Base-by-base conservation (phyloP, 306 rosid genomes). In the Glycyrrhiza uralensis region DNA sequence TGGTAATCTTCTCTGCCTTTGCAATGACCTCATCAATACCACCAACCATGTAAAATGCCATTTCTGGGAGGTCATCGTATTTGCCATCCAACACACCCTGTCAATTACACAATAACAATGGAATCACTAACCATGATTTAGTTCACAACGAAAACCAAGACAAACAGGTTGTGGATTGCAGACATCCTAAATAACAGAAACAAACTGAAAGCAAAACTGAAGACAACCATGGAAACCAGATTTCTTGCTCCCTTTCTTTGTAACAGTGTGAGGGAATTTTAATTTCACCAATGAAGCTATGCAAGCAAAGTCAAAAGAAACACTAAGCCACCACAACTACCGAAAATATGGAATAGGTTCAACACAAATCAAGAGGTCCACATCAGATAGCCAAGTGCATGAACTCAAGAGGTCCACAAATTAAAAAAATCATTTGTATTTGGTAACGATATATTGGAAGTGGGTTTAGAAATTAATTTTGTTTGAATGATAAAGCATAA, bases 61-160 rank as follows among this genome's bases (percentile, higher is more conserved):
- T 96, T 61, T 94, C 97, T 0, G 95, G 0, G 59, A 94, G 91
- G 84, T 91, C 96, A 66, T 94, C 98, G 9, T 83, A 94, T 74
- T 91, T 94, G 2, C 98, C 98, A 68, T 94, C 97, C 86, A 94
- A 87, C 72, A 91, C 97, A 52, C 95, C 97, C 96, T 94, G 89
- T 28, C 68, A 44, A 6, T 26, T 61, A 51, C 64, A 84, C 14
- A 22, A 46, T 19, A 17, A 74, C 6, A 66, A 57, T n/a, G 28
- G 17, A 23, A 33, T 32, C 39, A 60, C 22, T 56, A 14, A 20
- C 3, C 73, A 60, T 14, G 44, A 63, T 14, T 33, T n/a, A 14
- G 75, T 65, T 2, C 52, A 29, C 2, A 8, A 14, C 36, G 10
- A 35, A 61, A 32, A 33, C 0, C 55, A 68, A 4, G 14, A 8